Base-by-base conservation (phyloP, 768 basidiomycete species). In the Boletus reticuloceps region DNA sequence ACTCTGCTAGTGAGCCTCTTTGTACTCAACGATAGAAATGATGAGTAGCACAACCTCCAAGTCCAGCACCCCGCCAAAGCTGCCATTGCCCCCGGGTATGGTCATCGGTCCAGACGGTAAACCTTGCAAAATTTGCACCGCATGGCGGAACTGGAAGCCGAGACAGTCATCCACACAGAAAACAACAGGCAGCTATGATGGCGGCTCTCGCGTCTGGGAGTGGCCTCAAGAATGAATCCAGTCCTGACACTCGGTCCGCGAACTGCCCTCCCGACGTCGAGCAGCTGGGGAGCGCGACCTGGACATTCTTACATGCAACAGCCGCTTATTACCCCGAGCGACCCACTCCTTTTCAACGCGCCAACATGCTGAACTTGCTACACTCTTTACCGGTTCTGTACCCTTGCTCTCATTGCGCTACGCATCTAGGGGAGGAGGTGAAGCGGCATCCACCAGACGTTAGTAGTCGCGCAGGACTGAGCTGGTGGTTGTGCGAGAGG, bases 301-400 rank as follows among this genome's bases (percentile, higher is more conserved):
- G 96, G 96, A 88, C 94, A 16, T 98, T 98, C 80, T 78, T 98
- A 32, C 96, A 98, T 66, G 87, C 94, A 10, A 88, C 96, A 6
- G 95, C 94, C 0, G 93, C 96, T 20, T 97, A 98, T 72, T 98
- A 94, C 73, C 94, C 96, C 27, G 83, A 87, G n/a, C 72, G 75
- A 16, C 92, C 96, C 1, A 83, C 86, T 0, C 77, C 84, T 1
- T 74, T 75, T 7, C 92, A 96, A 63, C 86, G 89, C 54, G 79
- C 83, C 29, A 85, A 90, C 60, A 98, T 98, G 94, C 75, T 91
- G 34, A 77, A 80, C 63, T 79, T 98, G 25, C 73, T 98, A 14
- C 80, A 81, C 47, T 80, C 94, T 1, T 72, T 96, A 39, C 94
- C 94, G 1, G 69, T 82, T 10, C 74, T 98, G 16, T 98, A 98